Base-by-base conservation (phyloP, 140 eudicot species). In the Stevia rebaudiana region DNA sequence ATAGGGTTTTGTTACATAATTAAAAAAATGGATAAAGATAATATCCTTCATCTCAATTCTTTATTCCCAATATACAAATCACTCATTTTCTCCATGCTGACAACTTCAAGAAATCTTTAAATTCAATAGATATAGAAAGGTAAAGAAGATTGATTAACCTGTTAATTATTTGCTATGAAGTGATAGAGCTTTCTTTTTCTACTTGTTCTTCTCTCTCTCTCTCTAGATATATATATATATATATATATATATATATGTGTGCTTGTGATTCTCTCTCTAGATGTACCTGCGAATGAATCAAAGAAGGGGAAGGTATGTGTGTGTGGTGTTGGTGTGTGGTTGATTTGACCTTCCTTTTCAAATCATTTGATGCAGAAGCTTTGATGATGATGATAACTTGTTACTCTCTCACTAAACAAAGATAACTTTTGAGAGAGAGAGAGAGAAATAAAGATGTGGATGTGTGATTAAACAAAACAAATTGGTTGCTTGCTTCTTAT, bases 301-400 rank as follows among this genome's bases (percentile, higher is more conserved):
- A 78, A 80, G 72, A 76, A 71, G 75, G 82, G 80, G 71, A 74
- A 70, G 54, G 54, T 37, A 21, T 59, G 77, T 46, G 43, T 46
- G 52, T 61, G 70, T 65, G 71, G 11, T 51, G 62, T 49, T 11
- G 70, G 44, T 50, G 71, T 63, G 69, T 57, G 54, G 47, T 30
- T 84, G 87, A 84, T 84, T 84, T 84, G 91, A 84, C 87, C 80
- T 71, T 72, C 74, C 78, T 80, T 85, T 80, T 80, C 83, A 80
- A 83, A 83, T 80, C 72, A 86, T 83, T 74, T 72, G 89, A 80
- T 42, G 80, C 84, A 74, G 83, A 46, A 81, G 61, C 70, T 67
- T 77, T 77, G 77, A 56, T 76, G 77, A 68, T 65, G 61, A 54
- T 54, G 37, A 69, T 44, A 18, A 43, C 24, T 63, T 59, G 18